These are phyloP conservation scores for Ramularia endophylla DNA, from an alignment of 2,329 filamentous ascomycete species.

Conservation along the genomic window DNA sequence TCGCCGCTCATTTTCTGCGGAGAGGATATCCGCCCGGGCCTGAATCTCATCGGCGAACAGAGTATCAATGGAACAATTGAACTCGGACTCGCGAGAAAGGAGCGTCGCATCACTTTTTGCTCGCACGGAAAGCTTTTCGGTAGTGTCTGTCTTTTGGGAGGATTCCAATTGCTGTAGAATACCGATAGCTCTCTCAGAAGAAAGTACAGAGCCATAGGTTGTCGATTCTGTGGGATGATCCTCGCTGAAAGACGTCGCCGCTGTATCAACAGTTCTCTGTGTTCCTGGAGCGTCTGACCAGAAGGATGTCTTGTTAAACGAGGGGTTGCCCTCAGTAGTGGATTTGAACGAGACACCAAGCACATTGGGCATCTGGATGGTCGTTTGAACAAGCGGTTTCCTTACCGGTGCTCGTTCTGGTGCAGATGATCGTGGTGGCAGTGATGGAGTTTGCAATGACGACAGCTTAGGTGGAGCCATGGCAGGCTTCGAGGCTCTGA, in stretches of 20 bases:
- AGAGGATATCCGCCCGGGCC: neutral
- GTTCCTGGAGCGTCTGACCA: slow-evolving; percentile 2
- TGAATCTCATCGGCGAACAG: neutral
- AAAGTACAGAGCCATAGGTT: slow-evolving; percentile 6
- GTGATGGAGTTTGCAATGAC: neutral
- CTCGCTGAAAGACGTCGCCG: slow-evolving; percentile 12
- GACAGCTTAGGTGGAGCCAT: neutral
- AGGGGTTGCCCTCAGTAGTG: slow-evolving; percentile 7
- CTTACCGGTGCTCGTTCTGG: too few relatives aligned
- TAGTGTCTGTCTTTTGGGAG: slow-evolving; percentile 5
- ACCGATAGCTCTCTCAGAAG: neutral
- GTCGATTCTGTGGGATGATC: slow-evolving; percentile 7
- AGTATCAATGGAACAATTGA: neutral
- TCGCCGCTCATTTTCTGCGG: neutral
- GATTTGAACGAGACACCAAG: neutral
- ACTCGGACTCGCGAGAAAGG: neutral
- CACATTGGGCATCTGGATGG: neutral
- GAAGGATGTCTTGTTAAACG: slow-evolving; percentile 9
- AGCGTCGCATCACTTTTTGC: too few relatives aligned
- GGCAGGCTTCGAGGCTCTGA: slow-evolving; percentile 4
- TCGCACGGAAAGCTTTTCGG: slow-evolving; percentile 3
- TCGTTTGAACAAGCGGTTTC: too few relatives aligned
- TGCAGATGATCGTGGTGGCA: too few relatives aligned
- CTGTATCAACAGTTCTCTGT: slow-evolving; percentile 9
- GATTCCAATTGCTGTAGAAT: slow-evolving; percentile 2